Conservation (phyloP, 1,284 basidiomycete genomes). For the Cryptococcus sp. region DNA sequence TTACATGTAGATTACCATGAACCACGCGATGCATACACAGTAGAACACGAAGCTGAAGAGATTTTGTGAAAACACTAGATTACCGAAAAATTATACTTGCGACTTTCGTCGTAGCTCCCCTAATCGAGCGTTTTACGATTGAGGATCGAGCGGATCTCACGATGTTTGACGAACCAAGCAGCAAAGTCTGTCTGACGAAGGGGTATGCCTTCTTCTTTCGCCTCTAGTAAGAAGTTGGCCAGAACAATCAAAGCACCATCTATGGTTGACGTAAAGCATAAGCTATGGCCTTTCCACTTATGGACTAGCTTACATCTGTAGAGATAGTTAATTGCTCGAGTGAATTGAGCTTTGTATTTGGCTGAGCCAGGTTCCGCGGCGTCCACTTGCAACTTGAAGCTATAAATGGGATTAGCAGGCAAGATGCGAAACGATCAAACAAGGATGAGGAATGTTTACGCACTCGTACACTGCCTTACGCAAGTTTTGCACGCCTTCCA, state of each 20-base stretch:
- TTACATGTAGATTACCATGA: not conserved
- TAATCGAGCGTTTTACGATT: conserved; percentile 72
- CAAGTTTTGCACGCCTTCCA: conserved; percentile 90
- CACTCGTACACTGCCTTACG: conserved; percentile 90
- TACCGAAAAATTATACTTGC: not conserved
- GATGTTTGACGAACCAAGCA: conserved; percentile 75
- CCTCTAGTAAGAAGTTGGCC: conserved; percentile 91
- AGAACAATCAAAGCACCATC: conserved; percentile 92
- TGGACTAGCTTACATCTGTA: conserved; percentile 51
- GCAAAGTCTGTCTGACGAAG: conserved; percentile 62
- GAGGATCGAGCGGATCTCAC: conserved; percentile 80
- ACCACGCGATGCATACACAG: not conserved
- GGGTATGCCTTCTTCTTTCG: conserved; percentile 55
- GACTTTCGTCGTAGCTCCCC: not conserved
- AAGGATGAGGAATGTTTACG: conserved; percentile 25
- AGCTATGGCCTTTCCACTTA: not conserved
- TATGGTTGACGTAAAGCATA: conserved; percentile 48
- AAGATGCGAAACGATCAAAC: not conserved
- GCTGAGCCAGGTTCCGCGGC: conserved; percentile 73
- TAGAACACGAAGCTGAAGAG: not conserved
- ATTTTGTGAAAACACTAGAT: not conserved
- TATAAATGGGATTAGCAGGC: conserved; percentile 49
- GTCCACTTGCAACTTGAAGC: conserved; percentile 87
- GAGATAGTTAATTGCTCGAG: conserved; percentile 81
- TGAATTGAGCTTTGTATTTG: conserved; percentile 72